Base-by-base conservation (phyloP, 495 filamentous ascomycete species). In the Cladorrhinum samala region DNA sequence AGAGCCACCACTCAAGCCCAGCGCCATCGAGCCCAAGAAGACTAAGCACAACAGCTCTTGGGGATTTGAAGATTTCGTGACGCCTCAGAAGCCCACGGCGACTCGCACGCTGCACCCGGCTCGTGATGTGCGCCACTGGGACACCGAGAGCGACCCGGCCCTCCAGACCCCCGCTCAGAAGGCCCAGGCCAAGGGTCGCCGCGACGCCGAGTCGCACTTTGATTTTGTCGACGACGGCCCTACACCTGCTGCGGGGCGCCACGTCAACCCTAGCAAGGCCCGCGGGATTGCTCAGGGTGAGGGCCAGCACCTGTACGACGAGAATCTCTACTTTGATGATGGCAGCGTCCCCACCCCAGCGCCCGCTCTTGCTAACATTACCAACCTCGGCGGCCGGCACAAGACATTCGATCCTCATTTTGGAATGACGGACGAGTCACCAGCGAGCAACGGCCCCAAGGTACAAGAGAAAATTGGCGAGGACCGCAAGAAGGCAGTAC, bases 21-120 rank as follows among this genome's bases (percentile, higher is more conserved):
- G 33, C 2, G 7, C 46, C 7, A 27, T 46, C 14, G 21, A 20
- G 6, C 21, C 45, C 4, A 48, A 41, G 38, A 79, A 78, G 62
- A 76, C 77, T 41, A 89, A 87, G 69, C 80, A 87, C 63, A 69
- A 69, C 23, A 78, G 78, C 39, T 80, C 86, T 47, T 95, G 91
- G 90, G 83, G 83, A 41, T 95, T 95, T 68, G 85, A 87, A 41
- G 89, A 94, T 67, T 92, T 92, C 60, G 69, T 71, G 17, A 92
- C 91, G 3, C 91, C 93, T 0, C 75, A 84, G 56, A 95, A 94
- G 70, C 56, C 73, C 20, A 62, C 69, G 24, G 68, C 72, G 3
- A 61, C 52, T 38, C 74, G 74, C 44, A 59, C 64, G 2, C 59
- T 81, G 14, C 50, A 63, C 53, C 71, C 74, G 17, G 71, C 75